Percentiles rank a stretch among this genome's conserved stretches.
Evolutionary conservation across 495 filamentous ascomycete genomes (phyloP).

Genomic region (Hypoxylon cercidicola): DNA sequence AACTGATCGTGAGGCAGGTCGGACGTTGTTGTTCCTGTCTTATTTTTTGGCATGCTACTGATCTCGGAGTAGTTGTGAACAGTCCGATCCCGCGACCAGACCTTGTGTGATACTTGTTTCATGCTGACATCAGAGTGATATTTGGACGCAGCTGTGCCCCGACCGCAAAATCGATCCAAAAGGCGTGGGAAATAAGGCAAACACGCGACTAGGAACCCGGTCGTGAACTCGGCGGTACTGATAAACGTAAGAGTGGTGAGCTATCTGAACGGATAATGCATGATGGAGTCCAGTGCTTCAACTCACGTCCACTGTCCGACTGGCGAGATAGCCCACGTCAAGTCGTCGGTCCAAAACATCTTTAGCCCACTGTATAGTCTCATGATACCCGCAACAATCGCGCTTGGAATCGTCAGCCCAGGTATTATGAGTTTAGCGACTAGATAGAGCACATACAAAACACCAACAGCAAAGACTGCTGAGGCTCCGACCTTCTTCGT

Average conservation of each 20-base stretch:
- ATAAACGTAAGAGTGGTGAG: slow-evolving; percentile 2
- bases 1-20: not conserved
- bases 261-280: not conserved
- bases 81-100: not conserved
- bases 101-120: not conserved
- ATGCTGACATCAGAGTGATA: slow-evolving; percentile 3
- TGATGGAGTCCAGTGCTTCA: not conserved
- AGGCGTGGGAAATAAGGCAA: slow-evolving; percentile 4
- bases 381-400: slow-evolving; percentile 24
- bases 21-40: not conserved
- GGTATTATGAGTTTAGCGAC: not conserved
- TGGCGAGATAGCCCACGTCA: slow-evolving; percentile 23
- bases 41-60: not conserved
- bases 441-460: slow-evolving; percentile 42
- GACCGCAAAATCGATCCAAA: not conserved
- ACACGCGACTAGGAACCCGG: slow-evolving; percentile 29
- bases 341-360: slow-evolving; percentile 12
- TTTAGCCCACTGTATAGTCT: slow-evolving; percentile 20
- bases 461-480: slow-evolving; percentile 42
- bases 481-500: slow-evolving; percentile 47
- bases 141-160: not conserved
- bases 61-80: not conserved
- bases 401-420: slow-evolving; percentile 14
- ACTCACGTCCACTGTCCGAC: slow-evolving; percentile 33
- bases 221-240: slow-evolving; percentile 26